These are phyloP conservation scores for Marsdenia floribunda DNA, from an alignment of 257 asterid species.

Conservation along the genomic window DNA sequence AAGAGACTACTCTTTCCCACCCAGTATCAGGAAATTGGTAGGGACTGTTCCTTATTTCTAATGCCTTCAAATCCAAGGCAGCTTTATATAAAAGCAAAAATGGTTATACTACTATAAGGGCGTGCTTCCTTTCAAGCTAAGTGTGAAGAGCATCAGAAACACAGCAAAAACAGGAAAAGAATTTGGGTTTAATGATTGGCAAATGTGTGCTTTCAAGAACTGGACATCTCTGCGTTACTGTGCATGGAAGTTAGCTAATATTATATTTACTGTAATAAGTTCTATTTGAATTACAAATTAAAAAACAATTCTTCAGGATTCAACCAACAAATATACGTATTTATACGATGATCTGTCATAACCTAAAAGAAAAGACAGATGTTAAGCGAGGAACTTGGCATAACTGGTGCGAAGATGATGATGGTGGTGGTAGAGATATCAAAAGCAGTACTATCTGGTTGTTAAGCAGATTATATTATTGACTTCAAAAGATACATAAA, in stretches of 20 bases:
- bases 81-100: too few species aligned
- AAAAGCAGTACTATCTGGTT: not conserved
- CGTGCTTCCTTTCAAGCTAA: not conserved
- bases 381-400: slow-evolving; percentile 2
- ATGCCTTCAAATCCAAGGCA: too few species aligned
- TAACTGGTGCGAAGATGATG: not conserved
- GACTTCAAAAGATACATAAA: slow-evolving; percentile 8
- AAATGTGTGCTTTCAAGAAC: not conserved
- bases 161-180: not conserved
- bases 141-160: not conserved
- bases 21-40: too few species aligned
- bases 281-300: not conserved
- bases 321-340: too few species aligned
- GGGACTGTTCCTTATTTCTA: too few species aligned
- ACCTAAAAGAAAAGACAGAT: not conserved
- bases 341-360: too few species aligned
- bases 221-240: not conserved
- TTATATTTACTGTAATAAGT: not conserved
- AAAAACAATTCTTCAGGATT: too few species aligned
- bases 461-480: slow-evolving; percentile 4
- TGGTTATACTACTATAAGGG: too few species aligned
- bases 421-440: not conserved
- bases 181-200: not conserved
- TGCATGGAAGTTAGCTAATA: not conserved
- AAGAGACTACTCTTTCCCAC: too few species aligned